Evolutionary conservation across 2,329 filamentous ascomycete genomes (phyloP).

Genomic region (Aspergillus tanneri): DNA sequence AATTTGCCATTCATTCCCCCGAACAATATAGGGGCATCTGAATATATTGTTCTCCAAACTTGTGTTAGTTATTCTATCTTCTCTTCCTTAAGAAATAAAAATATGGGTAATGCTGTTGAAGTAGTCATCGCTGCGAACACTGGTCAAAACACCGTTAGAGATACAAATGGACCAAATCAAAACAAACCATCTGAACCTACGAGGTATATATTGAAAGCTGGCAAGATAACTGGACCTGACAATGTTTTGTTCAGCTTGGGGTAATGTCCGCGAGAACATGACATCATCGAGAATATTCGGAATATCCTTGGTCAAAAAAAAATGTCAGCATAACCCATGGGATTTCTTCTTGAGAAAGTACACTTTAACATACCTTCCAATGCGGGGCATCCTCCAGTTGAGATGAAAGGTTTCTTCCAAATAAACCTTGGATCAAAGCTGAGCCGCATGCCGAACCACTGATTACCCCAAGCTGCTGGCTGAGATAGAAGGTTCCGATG

Average conservation of each 20-base stretch:
- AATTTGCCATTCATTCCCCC: background rate
- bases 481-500: slow-evolving; percentile 22
- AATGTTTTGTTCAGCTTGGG: slow-evolving; percentile 4
- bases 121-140: background rate
- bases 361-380: background rate
- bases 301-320: slow-evolving; percentile 11
- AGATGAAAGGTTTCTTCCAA: slow-evolving; percentile 7
- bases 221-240: slow-evolving; percentile 16
- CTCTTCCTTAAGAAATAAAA: background rate
- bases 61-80: background rate
- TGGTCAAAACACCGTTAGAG: background rate
- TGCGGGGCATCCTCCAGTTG: background rate
- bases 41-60: background rate
- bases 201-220: slow-evolving; percentile 12
- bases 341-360: background rate
- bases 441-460: slow-evolving; percentile 19
- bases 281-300: slow-evolving; percentile 14
- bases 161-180: background rate
- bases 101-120: background rate
- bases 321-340: slow-evolving; percentile 1
- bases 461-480: slow-evolving; percentile 24
- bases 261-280: slow-evolving; percentile 10
- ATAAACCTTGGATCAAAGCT: slow-evolving; percentile 9
- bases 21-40: background rate
- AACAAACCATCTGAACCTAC: slow-evolving; percentile 7